Conservation (phyloP, 2,329 filamentous ascomycete species). For the Aspergillus fischeri region DNA sequence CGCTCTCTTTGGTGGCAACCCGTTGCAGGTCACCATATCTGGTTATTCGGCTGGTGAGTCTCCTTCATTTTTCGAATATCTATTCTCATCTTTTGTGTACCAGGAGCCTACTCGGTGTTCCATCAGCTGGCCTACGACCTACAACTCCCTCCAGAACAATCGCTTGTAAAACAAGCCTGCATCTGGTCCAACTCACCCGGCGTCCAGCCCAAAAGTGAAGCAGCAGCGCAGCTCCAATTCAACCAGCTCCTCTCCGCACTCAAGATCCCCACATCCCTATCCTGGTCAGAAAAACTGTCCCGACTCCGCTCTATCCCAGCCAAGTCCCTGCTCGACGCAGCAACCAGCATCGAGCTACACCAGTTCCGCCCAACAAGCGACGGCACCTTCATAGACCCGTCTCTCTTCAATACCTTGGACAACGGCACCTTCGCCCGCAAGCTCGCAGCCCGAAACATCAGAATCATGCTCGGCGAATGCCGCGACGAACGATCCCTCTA, state of each 20-base stretch:
- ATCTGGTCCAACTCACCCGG: constrained; percentile 54
- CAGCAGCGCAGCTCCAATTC: constrained; percentile 50
- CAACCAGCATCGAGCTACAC: constrained; percentile 42
- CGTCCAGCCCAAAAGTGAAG: constrained; percentile 48
- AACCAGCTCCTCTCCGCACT: constrained; percentile 46
- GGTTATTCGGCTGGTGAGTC: constrained; percentile 52
- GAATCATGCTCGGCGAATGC: constrained; percentile 53
- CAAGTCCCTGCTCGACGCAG: constrained; percentile 41
- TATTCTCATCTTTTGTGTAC: neutral
- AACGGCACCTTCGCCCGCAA: constrained; percentile 45
- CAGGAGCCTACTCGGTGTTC: constrained; percentile 52
- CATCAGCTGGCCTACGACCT: constrained; percentile 57
- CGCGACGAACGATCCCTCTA: constrained; percentile 52
- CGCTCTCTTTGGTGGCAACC: constrained; percentile 49
- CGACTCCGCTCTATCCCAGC: constrained; percentile 41
- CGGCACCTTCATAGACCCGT: constrained; percentile 42
- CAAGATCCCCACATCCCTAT: constrained; percentile 39
- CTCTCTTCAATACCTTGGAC: constrained; percentile 46
- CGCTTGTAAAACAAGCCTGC: constrained; percentile 48
- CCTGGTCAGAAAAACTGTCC: constrained; percentile 43
- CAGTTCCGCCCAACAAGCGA: constrained; percentile 55
- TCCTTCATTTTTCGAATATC: neutral
- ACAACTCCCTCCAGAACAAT: constrained; percentile 42
- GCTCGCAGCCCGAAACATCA: constrained; percentile 44
- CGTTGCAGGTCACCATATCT: constrained; percentile 49